Base-by-base conservation (phyloP, 208 protist species). In the Leptomonas pyrrhocoris region DNA sequence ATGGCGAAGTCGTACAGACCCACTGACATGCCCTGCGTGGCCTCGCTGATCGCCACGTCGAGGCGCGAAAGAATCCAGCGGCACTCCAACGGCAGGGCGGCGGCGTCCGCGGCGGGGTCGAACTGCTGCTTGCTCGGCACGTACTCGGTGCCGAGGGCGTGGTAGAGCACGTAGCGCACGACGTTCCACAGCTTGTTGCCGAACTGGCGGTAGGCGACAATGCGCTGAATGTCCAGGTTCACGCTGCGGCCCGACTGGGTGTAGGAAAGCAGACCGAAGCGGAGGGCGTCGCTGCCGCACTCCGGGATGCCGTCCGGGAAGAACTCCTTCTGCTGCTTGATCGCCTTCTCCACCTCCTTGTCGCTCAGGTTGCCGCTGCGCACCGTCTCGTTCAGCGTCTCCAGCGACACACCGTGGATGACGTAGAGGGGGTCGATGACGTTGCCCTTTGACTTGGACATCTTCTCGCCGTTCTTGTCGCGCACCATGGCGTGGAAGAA, bases 381-480 rank as follows among this genome's bases (percentile, higher is more conserved):
- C 23, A 99, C 80, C 21, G 97, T 96, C 0, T 95, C 81, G 31
- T 98, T 77, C 2, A 99, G 83, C 34, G 82, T 80, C 64, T 98
- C 78, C 8, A 99, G 86, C 2, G 93, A 89, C 48, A 99, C 97
- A 73, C 99, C 99, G 49, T 97, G 69, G 62, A 99, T 99, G 46
- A 99, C 93, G 74, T 99, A 98, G 40, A 99, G 79, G n/a, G 99
- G 99, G 82, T 99, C 99, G 73, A 99, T 98, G 28, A 99, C 99
- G 80, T 99, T 99, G 57, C 99, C 99, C 31, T 98, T 91, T 25
- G 95, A 98, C 88, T 99, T 99, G 42, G 91, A 98, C 99, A 99
- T 99, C 83, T 99, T 99, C 60, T 97, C 84, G 23, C 99, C 99
- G 30, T 99, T 95, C 60, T 98, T 98, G 85, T 99, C 99, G 68